These are phyloP conservation scores for Ceratobasidium sp. DNA, from an alignment of 1,284 basidiomycete species.

Conservation along the genomic window DNA sequence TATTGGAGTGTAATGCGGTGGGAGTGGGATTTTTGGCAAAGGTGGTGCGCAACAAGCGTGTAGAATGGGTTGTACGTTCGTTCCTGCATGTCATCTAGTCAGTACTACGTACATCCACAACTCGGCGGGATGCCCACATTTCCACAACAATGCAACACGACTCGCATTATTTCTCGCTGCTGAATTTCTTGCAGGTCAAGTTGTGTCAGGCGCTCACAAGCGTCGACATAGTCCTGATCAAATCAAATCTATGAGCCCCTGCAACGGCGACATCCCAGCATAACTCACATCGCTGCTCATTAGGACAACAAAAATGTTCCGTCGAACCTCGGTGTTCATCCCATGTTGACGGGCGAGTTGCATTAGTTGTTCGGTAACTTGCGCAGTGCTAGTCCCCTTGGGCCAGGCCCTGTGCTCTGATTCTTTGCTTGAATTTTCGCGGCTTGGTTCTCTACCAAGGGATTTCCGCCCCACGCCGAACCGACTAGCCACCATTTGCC, in stretches of 20 bases:
- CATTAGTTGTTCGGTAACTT: slow-evolving; percentile 63
- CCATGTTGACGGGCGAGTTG: slow-evolving; percentile 91
- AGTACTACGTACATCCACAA: background rate
- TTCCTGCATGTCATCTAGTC: slow-evolving; percentile 63
- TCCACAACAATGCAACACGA: slow-evolving; percentile 91
- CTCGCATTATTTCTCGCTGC: slow-evolving; percentile 92
- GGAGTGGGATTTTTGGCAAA: slow-evolving; percentile 75
- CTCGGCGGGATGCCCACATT: slow-evolving; percentile 62
- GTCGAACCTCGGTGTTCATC: slow-evolving; percentile 97
- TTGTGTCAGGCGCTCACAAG: slow-evolving; percentile 83
- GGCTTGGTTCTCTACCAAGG: slow-evolving; percentile 71
- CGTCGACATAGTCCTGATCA: slow-evolving; percentile 88
- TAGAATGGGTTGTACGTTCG: slow-evolving; percentile 96
- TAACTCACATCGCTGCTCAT: slow-evolving; percentile 87
- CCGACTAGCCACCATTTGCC: slow-evolving; percentile 99
- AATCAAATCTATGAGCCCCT: slow-evolving; percentile 17
- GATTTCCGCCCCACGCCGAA: slow-evolving; percentile 94
- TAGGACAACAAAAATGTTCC: slow-evolving; percentile 89
- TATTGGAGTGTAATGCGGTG: slow-evolving; percentile 95
- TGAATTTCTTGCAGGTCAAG: slow-evolving; percentile 88
- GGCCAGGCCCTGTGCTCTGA: slow-evolving; percentile 46
- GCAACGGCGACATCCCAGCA: background rate
- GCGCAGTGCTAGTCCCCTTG: slow-evolving; percentile 38
- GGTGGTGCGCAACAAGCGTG: slow-evolving; percentile 79
- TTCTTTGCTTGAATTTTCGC: slow-evolving; percentile 43